Conservation (phyloP, 345 rosid genomes). For the Acer negundo region DNA sequence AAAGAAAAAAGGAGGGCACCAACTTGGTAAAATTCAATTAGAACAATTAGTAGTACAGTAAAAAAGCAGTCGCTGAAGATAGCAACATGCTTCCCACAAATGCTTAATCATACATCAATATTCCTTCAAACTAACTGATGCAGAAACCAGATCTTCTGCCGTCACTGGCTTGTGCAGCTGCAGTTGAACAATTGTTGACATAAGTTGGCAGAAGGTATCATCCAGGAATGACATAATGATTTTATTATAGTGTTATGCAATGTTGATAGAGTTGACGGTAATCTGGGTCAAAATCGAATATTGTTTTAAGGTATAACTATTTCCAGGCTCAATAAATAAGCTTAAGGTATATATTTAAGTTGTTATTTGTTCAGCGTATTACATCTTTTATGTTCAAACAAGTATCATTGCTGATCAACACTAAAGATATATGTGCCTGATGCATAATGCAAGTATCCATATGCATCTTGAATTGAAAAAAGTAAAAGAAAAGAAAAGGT, state of each 20-base stretch:
- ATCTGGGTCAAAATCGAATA: background rate
- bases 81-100: background rate
- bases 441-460: background rate
- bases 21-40: background rate
- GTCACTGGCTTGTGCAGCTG: slow-evolving; percentile 78
- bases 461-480: background rate
- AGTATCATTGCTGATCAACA: background rate
- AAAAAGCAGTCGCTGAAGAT: background rate
- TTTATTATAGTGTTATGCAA: background rate
- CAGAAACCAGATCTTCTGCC: slow-evolving; percentile 55
- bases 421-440: background rate
- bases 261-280: background rate
- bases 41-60: background rate
- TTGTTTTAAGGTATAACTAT: background rate
- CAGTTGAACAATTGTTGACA: slow-evolving; percentile 24
- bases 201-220: slow-evolving; percentile 5
- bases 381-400: background rate
- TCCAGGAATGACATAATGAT: background rate
- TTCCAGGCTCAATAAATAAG: background rate
- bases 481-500: too few relatives aligned
- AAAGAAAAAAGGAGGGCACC: background rate
- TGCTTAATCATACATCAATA: slow-evolving; percentile 14
- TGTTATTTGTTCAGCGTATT: background rate
- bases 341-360: background rate
- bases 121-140: slow-evolving; percentile 29